phyloP scores from a whole-genome alignment of 805 yeast species.

The Teunomyces kruisii region DNA sequence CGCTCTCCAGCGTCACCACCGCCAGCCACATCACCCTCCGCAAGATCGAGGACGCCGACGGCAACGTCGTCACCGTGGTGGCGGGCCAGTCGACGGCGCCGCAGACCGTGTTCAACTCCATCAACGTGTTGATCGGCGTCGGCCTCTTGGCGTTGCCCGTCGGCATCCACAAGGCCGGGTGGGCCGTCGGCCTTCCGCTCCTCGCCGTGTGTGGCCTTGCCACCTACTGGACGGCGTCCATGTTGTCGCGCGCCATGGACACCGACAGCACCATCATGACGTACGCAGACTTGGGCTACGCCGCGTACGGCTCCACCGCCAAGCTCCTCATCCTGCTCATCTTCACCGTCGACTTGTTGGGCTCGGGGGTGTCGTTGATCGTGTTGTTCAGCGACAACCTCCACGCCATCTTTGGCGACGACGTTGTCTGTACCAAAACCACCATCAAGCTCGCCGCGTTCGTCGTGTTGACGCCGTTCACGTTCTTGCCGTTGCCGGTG shows the following conservation, averaged over 20 bases:
- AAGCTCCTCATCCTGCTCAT: constrained; percentile 65
- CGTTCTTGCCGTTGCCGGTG: constrained; percentile 56
- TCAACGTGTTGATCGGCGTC: constrained; percentile 73
- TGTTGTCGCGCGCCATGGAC: constrained; percentile 34
- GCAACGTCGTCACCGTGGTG: constrained; percentile 62
- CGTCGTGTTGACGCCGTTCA: constrained; percentile 74
- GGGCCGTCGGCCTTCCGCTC: constrained; percentile 51
- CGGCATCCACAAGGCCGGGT: constrained; percentile 67
- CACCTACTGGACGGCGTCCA: constrained; percentile 54
- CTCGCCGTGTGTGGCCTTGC: constrained; percentile 46
- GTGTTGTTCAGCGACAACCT: constrained; percentile 63
- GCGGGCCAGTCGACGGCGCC: constrained; percentile 58
- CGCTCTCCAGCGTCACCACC: constrained; percentile 34
- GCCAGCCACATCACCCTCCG: constrained; percentile 56
- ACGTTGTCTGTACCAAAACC: constrained; percentile 36
- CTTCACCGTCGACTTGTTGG: constrained; percentile 58
- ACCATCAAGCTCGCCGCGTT: constrained; percentile 69
- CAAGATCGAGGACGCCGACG: constrained; percentile 68
- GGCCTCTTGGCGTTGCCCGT: constrained; percentile 74
- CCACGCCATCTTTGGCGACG: constrained; percentile 40
- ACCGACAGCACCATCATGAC: constrained; percentile 30
- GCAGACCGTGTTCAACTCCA: constrained; percentile 76
- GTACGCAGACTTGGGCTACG: constrained; percentile 29
- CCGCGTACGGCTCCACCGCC: constrained; percentile 49
- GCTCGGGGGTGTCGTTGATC: constrained; percentile 59